Evolutionary conservation across 1,139 yeast genomes (phyloP).

Genomic region (Suhomyces panamericanus): DNA sequence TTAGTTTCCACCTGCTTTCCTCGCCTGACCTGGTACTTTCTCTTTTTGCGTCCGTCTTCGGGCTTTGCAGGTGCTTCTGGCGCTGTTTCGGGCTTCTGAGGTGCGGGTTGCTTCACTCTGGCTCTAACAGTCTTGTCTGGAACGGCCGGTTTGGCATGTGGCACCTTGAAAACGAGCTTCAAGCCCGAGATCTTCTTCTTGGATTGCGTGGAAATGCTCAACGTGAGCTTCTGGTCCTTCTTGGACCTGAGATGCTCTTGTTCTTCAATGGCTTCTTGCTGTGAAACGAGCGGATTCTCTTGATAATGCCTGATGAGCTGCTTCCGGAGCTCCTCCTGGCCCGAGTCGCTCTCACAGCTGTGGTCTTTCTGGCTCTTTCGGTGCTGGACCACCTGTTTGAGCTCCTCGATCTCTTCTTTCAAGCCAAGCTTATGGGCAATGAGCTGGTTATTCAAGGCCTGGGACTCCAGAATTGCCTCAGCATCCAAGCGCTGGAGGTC

Average conservation of each 20-base stretch:
- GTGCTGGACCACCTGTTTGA: conserved; percentile 21
- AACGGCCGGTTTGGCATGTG: conserved; percentile 1
- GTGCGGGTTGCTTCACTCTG: neutral
- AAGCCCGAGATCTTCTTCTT: conserved; percentile 8
- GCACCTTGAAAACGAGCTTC: conserved; percentile 14
- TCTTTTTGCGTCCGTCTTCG: neutral
- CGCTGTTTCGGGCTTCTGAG: neutral
- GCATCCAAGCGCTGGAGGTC: conserved; percentile 17
- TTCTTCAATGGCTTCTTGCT: conserved; percentile 41
- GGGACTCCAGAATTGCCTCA: conserved; percentile 39
- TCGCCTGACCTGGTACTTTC: neutral
- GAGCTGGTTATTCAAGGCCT: conserved; percentile 37
- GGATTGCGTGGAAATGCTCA: neutral
- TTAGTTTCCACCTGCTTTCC: no score
- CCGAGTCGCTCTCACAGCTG: conserved; percentile 12
- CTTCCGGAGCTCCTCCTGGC: conserved; percentile 27
- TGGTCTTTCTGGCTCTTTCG: conserved; percentile 13
- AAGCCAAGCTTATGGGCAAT: conserved; percentile 33
- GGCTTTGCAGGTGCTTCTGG: neutral
- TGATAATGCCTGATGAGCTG: conserved; percentile 39
- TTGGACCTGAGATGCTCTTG: conserved; percentile 17
- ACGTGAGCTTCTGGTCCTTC: conserved; percentile 3
- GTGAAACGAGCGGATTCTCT: conserved; percentile 40
- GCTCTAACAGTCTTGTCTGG: conserved; percentile 1
- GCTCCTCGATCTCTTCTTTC: conserved; percentile 33